Percentiles rank a stretch among this genome's conserved stretches.
These are phyloP conservation scores for Parafenestella ontariensis DNA, from an alignment of 2,329 filamentous ascomycete species.

Conservation along the genomic window DNA sequence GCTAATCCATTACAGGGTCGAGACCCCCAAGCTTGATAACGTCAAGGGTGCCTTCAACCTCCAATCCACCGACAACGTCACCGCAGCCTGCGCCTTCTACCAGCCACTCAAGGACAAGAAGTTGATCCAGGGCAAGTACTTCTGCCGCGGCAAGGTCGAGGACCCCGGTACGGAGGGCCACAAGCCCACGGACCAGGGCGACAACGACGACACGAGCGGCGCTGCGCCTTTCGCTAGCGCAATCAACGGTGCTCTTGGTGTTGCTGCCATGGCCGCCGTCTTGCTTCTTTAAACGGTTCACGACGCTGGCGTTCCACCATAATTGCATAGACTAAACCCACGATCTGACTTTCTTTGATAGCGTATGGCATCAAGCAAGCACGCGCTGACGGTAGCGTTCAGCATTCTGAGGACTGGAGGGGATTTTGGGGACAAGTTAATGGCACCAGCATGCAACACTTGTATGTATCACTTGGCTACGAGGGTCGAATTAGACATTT, in stretches of 20 bases:
- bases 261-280: slow-evolving; percentile 57
- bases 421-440: slow-evolving; percentile 31
- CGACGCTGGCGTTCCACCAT: slow-evolving; percentile 46
- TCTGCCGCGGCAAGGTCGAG: slow-evolving; percentile 50
- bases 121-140: slow-evolving; percentile 53
- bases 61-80: slow-evolving; percentile 54
- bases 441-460: slow-evolving; percentile 40
- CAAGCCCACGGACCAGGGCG: slow-evolving; percentile 41
- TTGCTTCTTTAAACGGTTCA: slow-evolving; percentile 54
- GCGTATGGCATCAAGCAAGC: slow-evolving; percentile 38
- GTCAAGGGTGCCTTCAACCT: slow-evolving; percentile 61
- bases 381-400: slow-evolving; percentile 30
- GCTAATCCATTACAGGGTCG: slow-evolving; percentile 64
- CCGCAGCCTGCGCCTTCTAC: slow-evolving; percentile 52
- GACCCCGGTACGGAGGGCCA: slow-evolving; percentile 48
- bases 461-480: slow-evolving; percentile 48
- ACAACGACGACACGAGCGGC: slow-evolving; percentile 37
- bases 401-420: slow-evolving; percentile 33
- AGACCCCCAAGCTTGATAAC: slow-evolving; percentile 64
- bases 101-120: slow-evolving; percentile 49
- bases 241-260: slow-evolving; percentile 50
- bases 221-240: slow-evolving; percentile 53
- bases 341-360: slow-evolving; percentile 43
- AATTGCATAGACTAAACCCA: slow-evolving; percentile 51
- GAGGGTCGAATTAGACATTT: slow-evolving; percentile 40